Conservation (phyloP, 768 basidiomycete species). For the Trametes elegans region DNA sequence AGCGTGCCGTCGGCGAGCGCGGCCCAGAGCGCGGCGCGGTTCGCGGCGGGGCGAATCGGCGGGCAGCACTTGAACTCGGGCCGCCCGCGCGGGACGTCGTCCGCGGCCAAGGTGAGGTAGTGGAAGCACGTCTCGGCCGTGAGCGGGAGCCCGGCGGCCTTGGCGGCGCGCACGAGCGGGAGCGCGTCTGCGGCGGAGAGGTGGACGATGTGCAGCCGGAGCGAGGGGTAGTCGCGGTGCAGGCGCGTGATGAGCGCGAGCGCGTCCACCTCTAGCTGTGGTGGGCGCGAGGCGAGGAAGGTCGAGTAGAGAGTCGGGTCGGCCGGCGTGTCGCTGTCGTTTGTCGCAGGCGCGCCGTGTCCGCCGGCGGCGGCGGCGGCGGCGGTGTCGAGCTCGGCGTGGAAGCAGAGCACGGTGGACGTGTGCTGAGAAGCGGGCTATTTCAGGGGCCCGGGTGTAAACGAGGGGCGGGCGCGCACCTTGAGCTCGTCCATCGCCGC, state of each 20-base stretch:
- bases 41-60: constrained; percentile 74
- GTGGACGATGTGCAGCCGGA: constrained; percentile 94
- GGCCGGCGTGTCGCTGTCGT: too few relatives aligned
- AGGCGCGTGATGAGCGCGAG: constrained; percentile 73
- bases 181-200: constrained; percentile 85
- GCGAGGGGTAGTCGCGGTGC: constrained; percentile 55
- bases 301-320: constrained; percentile 67
- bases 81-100: constrained; percentile 67
- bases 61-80: constrained; percentile 97
- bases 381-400: constrained; percentile 77
- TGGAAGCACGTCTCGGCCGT: constrained; percentile 99
- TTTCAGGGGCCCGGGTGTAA: not conserved
- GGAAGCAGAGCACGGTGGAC: constrained; percentile 78
- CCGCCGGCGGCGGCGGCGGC: constrained; percentile 12
- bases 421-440: constrained; percentile 45
- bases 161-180: constrained; percentile 70
- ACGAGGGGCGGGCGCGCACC: constrained; percentile 40
- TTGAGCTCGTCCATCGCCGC: constrained; percentile 72
- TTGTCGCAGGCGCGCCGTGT: too few relatives aligned
- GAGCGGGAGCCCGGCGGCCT: constrained; percentile 58
- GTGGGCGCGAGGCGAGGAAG: constrained; percentile 84
- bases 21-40: constrained; percentile 76
- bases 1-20: constrained; percentile 81
- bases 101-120: constrained; percentile 79
- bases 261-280: constrained; percentile 75